Percentiles rank a stretch among this genome's conserved stretches.
Evolutionary conservation across 805 yeast species (phyloP).

Genomic region (Cyberlindnera samutprakarnensis): DNA sequence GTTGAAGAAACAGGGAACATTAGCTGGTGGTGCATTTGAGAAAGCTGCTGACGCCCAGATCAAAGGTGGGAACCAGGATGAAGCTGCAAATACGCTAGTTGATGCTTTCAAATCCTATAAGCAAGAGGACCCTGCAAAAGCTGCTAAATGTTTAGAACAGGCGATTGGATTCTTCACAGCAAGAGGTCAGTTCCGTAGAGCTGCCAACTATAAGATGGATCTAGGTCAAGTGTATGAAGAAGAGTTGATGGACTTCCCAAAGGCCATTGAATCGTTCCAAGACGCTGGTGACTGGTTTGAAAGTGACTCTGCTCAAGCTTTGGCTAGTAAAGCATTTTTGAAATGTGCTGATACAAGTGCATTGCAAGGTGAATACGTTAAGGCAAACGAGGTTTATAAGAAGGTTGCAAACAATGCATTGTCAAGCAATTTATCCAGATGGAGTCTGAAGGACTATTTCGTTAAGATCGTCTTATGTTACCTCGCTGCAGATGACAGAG

Average conservation of each 20-base stretch:
- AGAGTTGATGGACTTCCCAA: constrained; percentile 54
- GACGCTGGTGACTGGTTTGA: constrained; percentile 95
- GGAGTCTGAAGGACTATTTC: constrained; percentile 92
- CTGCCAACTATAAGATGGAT: constrained; percentile 90
- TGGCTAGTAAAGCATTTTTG: constrained; percentile 79
- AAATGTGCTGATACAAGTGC: constrained; percentile 89
- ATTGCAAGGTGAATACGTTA: constrained; percentile 59
- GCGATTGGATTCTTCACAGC: constrained; percentile 82
- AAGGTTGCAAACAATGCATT: constrained; percentile 68
- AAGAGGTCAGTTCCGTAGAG: constrained; percentile 93
- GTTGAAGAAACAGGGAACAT: constrained; percentile 58
- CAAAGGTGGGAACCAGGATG: constrained; percentile 73
- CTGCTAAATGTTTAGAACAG: constrained; percentile 65
- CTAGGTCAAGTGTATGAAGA: constrained; percentile 81
- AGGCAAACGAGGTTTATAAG: constrained; percentile 74
- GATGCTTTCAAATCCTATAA: constrained; percentile 89
- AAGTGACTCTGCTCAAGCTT: constrained; percentile 88
- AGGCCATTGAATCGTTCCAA: constrained; percentile 75
- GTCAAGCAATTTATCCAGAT: constrained; percentile 69
- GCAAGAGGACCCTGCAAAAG: constrained; percentile 63
- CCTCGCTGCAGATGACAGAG: constrained; percentile 76
- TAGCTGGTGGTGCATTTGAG: constrained; percentile 80
- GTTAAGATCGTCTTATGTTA: constrained; percentile 77
- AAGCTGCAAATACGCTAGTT: constrained; percentile 81
- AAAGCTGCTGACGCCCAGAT: constrained; percentile 79